phyloP scores from a whole-genome alignment of 257 asterid genomes.

The Solanum chmielewskii region DNA sequence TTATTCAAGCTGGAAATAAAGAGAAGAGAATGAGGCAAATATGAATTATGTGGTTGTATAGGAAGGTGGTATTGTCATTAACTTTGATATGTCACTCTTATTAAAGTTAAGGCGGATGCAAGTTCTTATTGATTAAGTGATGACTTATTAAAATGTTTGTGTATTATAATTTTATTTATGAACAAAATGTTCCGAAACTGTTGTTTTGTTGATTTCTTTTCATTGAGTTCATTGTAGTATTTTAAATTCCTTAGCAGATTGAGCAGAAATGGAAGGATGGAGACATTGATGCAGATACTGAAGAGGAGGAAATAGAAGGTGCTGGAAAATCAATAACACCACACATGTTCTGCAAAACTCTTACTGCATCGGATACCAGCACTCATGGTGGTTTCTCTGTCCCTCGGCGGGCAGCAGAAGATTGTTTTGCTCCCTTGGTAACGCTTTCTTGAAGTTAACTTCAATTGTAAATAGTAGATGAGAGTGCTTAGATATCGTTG shows the following conservation, averaged over 20 bases:
- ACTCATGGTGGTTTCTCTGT: conserved; percentile 99
- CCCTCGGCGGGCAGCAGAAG: conserved; percentile 99
- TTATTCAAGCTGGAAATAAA: neutral
- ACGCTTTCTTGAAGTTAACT: neutral
- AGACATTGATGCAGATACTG: conserved; percentile 34
- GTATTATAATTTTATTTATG: neutral
- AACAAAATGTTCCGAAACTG: neutral
- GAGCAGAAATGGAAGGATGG: conserved; percentile 66
- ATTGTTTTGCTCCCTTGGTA: conserved; percentile 97
- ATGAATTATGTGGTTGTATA: neutral
- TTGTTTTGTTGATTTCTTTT: neutral
- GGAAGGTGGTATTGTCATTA: neutral
- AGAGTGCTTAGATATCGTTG: neutral
- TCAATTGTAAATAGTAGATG: neutral
- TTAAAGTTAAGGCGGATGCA: neutral
- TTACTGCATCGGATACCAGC: conserved; percentile 96
- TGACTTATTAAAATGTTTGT: neutral
- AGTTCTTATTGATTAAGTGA: neutral
- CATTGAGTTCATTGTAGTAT: neutral
- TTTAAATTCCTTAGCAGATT: conserved; percentile 12
- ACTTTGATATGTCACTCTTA: neutral
- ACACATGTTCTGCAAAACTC: conserved; percentile 94
- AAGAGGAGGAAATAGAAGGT: conserved; percentile 50
- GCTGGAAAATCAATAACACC: conserved; percentile 54
- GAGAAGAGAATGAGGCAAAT: neutral